These are phyloP conservation scores for Populus simonii DNA, from an alignment of 345 rosid species.

Conservation along the genomic window DNA sequence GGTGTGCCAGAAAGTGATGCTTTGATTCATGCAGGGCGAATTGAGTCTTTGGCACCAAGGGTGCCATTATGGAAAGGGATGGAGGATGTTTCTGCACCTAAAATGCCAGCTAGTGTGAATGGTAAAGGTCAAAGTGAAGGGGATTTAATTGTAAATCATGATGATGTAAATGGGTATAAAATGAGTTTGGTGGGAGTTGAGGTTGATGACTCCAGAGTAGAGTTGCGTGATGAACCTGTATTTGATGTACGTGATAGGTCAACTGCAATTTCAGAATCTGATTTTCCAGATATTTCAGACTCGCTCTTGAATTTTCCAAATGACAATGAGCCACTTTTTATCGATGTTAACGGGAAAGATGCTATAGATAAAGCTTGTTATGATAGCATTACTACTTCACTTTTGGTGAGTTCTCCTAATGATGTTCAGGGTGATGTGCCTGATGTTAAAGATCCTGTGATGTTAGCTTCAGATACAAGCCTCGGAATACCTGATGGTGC, in stretches of 20 bases:
- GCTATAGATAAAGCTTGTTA: constrained; percentile 22
- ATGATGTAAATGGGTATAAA: constrained; percentile 16
- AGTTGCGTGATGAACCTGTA: no score
- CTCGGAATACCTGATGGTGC: constrained; percentile 19
- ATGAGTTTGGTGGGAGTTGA: constrained; percentile 10
- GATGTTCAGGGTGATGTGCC: constrained; percentile 11
- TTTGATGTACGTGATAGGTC: constrained; percentile 18
- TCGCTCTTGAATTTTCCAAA: constrained; percentile 31
- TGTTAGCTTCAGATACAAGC: constrained; percentile 12
- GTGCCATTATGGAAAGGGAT: constrained; percentile 40
- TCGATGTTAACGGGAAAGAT: constrained; percentile 26
- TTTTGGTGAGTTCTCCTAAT: constrained; percentile 25
- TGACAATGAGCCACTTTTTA: constrained; percentile 14
- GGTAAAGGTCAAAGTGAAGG: constrained; percentile 20
- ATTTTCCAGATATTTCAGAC: constrained; percentile 40
- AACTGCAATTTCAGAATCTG: constrained; percentile 27
- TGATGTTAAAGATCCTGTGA: constrained; percentile 19
- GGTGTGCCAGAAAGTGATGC: not conserved
- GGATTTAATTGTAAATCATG: not conserved
- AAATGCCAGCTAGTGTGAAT: constrained; percentile 29
- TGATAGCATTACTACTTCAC: constrained; percentile 17
- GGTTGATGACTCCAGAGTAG: not conserved
- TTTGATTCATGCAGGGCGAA: constrained; percentile 20
- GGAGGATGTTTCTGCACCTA: constrained; percentile 36
- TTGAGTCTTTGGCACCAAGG: constrained; percentile 22